A percentile compares a stretch with the other conserved stretches of the same genome.
Evolutionary conservation across 2,329 filamentous ascomycete genomes (phyloP).

Genomic region (Leptographium radiaticola): DNA sequence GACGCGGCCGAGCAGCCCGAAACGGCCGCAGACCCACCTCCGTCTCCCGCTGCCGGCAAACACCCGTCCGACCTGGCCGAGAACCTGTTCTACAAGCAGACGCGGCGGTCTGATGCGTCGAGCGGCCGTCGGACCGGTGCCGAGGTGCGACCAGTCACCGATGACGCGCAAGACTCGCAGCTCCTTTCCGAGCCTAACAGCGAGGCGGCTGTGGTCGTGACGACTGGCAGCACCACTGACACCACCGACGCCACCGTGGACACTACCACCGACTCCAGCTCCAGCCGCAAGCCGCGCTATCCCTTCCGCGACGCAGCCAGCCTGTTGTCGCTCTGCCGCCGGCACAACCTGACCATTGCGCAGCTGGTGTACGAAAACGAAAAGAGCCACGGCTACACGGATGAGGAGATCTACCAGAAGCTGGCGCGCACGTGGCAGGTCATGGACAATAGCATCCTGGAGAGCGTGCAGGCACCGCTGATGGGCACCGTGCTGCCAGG

Average conservation of each 20-base stretch:
- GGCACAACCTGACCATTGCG: constrained; percentile 37
- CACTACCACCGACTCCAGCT: not conserved
- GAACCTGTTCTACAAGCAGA: constrained; percentile 39
- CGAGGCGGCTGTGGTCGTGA: constrained; percentile 6
- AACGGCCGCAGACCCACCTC: not conserved
- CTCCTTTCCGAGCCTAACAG: not conserved
- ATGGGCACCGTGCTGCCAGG: constrained; percentile 28
- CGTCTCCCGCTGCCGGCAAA: not conserved
- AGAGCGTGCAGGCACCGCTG: constrained; percentile 31
- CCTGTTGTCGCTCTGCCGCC: constrained; percentile 30
- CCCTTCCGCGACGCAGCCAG: constrained; percentile 33
- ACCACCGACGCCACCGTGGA: not conserved
- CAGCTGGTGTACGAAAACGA: constrained; percentile 40
- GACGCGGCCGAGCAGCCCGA: constrained; percentile 16
- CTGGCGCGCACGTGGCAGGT: constrained; percentile 36
- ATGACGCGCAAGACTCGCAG: too few relatives aligned
- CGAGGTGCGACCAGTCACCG: constrained; percentile 23
- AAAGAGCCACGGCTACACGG: constrained; percentile 35
- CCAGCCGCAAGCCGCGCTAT: constrained; percentile 26
- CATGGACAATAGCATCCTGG: constrained; percentile 37
- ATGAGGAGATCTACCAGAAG: constrained; percentile 34
- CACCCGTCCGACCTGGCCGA: constrained; percentile 36
- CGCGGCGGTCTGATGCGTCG: constrained; percentile 30
- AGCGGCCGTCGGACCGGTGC: constrained; percentile 30
- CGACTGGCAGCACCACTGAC: constrained; percentile 3